Percentiles rank a stretch among this genome's conserved stretches.
Evolutionary conservation across 139 green algal species (phyloP).

Genomic region (Tetradesmus obliquus): DNA sequence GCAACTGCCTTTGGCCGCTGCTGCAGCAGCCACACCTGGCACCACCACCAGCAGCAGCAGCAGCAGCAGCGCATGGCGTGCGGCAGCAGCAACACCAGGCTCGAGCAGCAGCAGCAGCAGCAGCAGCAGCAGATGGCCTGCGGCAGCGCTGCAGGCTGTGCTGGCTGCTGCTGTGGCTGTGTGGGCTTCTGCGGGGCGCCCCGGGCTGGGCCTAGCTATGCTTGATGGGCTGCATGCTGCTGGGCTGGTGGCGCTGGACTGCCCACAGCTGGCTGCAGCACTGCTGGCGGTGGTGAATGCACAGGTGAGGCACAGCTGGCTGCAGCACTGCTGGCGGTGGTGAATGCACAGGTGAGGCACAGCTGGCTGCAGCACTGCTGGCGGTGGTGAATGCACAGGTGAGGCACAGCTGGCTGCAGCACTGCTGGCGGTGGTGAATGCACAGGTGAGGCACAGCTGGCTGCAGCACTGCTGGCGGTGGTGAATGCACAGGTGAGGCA

Average conservation of each 20-base stretch:
- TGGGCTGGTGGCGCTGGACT: background rate
- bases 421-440: no score
- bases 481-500: no score
- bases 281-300: background rate
- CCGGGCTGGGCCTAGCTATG: slow-evolving; percentile 1
- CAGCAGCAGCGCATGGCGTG: no score
- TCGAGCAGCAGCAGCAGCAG: background rate
- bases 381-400: no score
- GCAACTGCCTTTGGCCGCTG: background rate
- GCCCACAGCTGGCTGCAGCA: background rate
- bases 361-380: no score
- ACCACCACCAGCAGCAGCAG: background rate
- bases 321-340: background rate
- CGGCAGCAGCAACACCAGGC: no score
- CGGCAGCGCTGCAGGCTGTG: background rate
- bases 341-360: no score
- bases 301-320: background rate
- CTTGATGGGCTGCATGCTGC: slow-evolving; percentile 13
- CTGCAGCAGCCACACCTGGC: background rate
- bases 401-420: no score
- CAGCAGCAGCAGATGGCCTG: background rate
- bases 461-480: background rate
- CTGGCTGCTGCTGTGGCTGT: background rate
- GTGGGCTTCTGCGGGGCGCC: background rate
- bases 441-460: no score